A percentile compares a stretch with the other conserved stretches of the same genome.
Conservation (phyloP, 345 rosid genomes). For the Populus alba region DNA sequence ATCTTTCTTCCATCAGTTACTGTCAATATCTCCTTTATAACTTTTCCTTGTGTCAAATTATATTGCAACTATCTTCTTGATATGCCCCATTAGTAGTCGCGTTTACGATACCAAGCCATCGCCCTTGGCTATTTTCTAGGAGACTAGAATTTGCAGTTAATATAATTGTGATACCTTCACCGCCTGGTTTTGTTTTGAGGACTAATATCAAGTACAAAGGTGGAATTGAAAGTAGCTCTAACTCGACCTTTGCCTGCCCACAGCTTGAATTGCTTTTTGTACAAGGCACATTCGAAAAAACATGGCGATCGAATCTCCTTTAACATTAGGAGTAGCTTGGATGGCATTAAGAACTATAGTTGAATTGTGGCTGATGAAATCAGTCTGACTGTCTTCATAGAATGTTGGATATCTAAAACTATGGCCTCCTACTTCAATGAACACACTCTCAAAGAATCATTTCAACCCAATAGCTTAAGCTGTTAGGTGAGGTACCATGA, state of each 20-base stretch:
- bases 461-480: too few species aligned
- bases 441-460: too few species aligned
- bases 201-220: constrained; percentile 49
- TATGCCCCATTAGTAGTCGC: constrained; percentile 19
- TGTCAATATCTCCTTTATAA: constrained; percentile 42
- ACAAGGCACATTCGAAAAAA: constrained; percentile 35
- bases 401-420: not conserved
- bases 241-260: constrained; percentile 23
- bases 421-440: not conserved
- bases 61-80: constrained; percentile 42
- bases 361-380: constrained; percentile 5
- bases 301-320: constrained; percentile 22
- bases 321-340: constrained; percentile 58
- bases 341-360: constrained; percentile 28
- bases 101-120: constrained; percentile 71
- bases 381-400: not conserved
- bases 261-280: constrained; percentile 38
- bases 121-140: constrained; percentile 44
- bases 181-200: constrained; percentile 40
- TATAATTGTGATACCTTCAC: constrained; percentile 72
- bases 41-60: constrained; percentile 74
- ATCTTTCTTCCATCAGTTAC: constrained; percentile 46
- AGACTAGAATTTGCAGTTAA: constrained; percentile 25
- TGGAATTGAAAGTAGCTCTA: constrained; percentile 45
- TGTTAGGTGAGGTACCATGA: too few species aligned